Percentiles rank a stretch among this genome's conserved stretches.
Conservation (phyloP, 345 rosid genomes). For the Corchorus capsularis region DNA sequence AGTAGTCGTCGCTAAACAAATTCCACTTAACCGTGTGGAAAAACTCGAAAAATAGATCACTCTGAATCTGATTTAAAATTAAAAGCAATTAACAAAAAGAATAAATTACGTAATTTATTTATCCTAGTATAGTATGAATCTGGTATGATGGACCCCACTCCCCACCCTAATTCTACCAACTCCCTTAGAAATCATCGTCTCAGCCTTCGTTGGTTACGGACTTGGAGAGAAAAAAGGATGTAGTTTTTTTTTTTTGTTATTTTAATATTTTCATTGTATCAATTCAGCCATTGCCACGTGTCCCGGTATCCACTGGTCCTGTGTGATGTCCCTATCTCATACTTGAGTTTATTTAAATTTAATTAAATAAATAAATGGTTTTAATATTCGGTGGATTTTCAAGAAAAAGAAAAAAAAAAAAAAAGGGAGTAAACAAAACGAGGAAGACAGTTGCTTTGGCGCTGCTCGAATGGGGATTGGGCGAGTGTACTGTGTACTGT, state of each 20-base stretch:
- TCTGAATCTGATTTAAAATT: too few species aligned
- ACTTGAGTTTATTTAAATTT: background rate
- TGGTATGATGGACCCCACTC: background rate
- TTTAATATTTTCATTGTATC: background rate
- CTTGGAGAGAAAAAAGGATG: background rate
- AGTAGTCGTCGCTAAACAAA: background rate
- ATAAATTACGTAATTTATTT: background rate
- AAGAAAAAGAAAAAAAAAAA: too few species aligned
- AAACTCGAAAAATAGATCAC: background rate
- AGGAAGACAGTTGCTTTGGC: background rate
- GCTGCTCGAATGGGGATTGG: too few species aligned
- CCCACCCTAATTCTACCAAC: background rate
- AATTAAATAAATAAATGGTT: too few species aligned
- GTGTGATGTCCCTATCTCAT: background rate
- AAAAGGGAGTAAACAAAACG: background rate
- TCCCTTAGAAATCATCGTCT: background rate
- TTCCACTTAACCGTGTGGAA: background rate
- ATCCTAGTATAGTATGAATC: too few species aligned
- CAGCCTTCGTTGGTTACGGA: background rate
- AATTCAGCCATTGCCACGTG: background rate
- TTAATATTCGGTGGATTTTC: background rate
- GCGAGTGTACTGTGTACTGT: too few species aligned
- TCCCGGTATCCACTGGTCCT: background rate
- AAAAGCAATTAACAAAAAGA: background rate
- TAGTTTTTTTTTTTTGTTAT: background rate